Conservation (phyloP, 371 early-diverging fungal species). For the Amoeboradix gromovi region DNA sequence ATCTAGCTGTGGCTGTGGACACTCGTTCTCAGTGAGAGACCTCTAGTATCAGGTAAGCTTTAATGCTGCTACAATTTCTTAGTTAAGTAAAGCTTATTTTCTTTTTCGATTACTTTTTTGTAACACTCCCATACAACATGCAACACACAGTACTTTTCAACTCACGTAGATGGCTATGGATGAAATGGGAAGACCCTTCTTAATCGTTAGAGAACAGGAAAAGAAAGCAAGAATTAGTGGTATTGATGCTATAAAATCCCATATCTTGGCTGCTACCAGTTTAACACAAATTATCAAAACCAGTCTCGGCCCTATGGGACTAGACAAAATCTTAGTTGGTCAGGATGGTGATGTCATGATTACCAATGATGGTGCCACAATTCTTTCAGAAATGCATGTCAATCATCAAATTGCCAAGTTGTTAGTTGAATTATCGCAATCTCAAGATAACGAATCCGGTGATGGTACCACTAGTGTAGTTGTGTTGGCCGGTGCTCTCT, state of each 20-base stretch:
- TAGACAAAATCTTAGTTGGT: constrained; percentile 97
- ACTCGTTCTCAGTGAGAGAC: neutral
- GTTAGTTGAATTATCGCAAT: constrained; percentile 83
- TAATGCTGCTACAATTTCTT: neutral
- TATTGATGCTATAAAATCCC: constrained; percentile 76
- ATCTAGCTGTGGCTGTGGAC: neutral
- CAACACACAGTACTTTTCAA: no score
- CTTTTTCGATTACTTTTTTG: neutral
- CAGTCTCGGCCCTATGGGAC: constrained; percentile 95
- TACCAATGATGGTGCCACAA: constrained; percentile 99
- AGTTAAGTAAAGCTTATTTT: neutral
- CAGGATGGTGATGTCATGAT: constrained; percentile 97
- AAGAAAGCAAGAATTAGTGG: constrained; percentile 55
- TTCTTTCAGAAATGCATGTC: constrained; percentile 92
- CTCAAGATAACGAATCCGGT: constrained; percentile 99
- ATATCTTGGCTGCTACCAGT: constrained; percentile 83
- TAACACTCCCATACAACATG: neutral
- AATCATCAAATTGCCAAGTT: constrained; percentile 96
- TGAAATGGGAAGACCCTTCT: constrained; percentile 85
- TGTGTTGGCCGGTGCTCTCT: constrained; percentile 86
- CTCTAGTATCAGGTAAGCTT: neutral
- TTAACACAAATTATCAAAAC: constrained; percentile 88
- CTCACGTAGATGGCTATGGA: constrained; percentile 22
- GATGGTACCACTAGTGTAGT: constrained; percentile 99
- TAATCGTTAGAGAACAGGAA: constrained; percentile 77